Evolutionary conservation across 1,284 basidiomycete genomes (phyloP).

Genomic region (Cutaneotrichosporon sp.): DNA sequence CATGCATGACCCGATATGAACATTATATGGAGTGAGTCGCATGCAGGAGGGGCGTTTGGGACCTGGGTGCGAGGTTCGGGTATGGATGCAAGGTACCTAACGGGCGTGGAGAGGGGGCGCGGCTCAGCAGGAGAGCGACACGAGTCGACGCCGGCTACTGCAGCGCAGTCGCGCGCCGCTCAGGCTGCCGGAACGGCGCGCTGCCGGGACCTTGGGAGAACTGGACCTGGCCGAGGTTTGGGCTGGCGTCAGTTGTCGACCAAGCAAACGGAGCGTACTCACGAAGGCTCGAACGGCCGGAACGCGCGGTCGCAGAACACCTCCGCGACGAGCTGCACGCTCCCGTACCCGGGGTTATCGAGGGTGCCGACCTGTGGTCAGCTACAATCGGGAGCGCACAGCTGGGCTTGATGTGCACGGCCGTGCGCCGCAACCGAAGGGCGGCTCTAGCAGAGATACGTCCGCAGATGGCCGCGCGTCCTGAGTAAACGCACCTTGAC

Average conservation of each 20-base stretch:
- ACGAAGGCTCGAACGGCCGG: conserved; percentile 1
- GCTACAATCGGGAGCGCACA: too few species aligned
- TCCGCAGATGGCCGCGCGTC: too few species aligned
- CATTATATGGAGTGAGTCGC: too few species aligned
- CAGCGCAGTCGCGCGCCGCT: conserved; percentile 2
- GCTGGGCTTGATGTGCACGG: too few species aligned
- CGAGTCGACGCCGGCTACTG: background rate
- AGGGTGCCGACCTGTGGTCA: conserved; percentile 9
- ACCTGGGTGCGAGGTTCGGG: too few species aligned
- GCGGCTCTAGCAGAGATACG: too few species aligned
- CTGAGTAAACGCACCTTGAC: conserved; percentile 20
- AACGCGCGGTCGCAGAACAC: conserved; percentile 19
- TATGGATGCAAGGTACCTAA: too few species aligned
- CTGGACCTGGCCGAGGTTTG: background rate
- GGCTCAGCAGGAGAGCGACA: too few species aligned
- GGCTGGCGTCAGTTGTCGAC: background rate
- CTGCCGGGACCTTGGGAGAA: background rate
- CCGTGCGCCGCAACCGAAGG: too few species aligned
- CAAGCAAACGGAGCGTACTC: background rate
- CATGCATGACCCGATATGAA: too few species aligned
- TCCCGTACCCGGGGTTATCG: conserved; percentile 11
- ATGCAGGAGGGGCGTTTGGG: too few species aligned
- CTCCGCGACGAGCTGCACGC: conserved; percentile 18
- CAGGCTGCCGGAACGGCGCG: conserved; percentile 1
- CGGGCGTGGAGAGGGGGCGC: too few species aligned